Evolutionary conservation across 2,329 filamentous ascomycete genomes (phyloP).

Genomic region (Neonectria ditissima): DNA sequence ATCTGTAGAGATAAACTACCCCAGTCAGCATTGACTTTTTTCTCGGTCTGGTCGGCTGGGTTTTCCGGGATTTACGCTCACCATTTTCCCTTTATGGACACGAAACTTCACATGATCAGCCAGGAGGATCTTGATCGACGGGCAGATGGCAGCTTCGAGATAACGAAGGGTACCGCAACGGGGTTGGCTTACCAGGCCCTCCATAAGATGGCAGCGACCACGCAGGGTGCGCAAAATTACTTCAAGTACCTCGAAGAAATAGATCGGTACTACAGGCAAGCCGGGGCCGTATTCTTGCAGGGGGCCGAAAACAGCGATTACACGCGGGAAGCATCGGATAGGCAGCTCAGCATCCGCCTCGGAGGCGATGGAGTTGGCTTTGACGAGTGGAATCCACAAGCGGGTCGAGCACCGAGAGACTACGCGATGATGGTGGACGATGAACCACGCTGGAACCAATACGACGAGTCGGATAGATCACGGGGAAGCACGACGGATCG

Average conservation of each 20-base stretch:
- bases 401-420: conserved; percentile 10
- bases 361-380: conserved; percentile 21
- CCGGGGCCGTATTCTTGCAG: conserved; percentile 10
- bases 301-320: conserved; percentile 2
- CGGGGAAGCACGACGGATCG: conserved; percentile 16
- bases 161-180: conserved; percentile 19
- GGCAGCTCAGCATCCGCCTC: conserved; percentile 32
- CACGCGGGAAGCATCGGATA: conserved; percentile 1
- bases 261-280: conserved; percentile 30
- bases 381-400: conserved; percentile 16
- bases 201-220: conserved; percentile 27
- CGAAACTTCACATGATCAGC: conserved; percentile 46
- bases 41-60: conserved; percentile 74
- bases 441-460: conserved; percentile 17
- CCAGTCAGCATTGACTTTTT: conserved; percentile 75
- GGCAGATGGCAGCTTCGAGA: conserved; percentile 7
- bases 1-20: conserved; percentile 72
- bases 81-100: conserved; percentile 78
- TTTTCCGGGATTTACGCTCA: conserved; percentile 75
- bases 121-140: conserved; percentile 11
- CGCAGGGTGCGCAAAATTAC: conserved; percentile 34
- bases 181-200: conserved; percentile 34
- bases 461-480: conserved; percentile 28
- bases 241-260: conserved; percentile 30
- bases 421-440: conserved; percentile 19